Evolutionary conservation across 1,284 basidiomycete species (phyloP).

Genomic region (Malassezia caprae): DNA sequence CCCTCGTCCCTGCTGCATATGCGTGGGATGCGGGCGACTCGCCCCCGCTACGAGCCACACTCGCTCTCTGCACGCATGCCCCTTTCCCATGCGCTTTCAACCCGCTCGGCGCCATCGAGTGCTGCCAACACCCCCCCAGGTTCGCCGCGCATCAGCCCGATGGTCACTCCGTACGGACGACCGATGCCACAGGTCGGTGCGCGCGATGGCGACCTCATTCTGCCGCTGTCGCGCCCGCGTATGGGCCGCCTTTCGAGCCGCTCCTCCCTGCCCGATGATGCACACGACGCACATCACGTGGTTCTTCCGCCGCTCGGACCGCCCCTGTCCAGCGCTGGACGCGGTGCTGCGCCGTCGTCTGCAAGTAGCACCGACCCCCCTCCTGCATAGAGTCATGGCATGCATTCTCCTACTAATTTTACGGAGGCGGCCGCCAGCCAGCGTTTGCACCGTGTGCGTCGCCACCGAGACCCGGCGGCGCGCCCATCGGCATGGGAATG

Average conservation of each 20-base stretch:
- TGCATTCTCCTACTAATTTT: not conserved
- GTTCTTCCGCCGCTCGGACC: not conserved
- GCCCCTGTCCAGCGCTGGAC: not conserved
- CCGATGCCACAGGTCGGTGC: not conserved
- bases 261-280: not conserved
- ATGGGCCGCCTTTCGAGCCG: not conserved
- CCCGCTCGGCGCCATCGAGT: constrained; percentile 19
- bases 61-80: not conserved
- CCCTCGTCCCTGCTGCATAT: not conserved
- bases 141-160: constrained; percentile 13
- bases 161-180: not conserved
- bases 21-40: not conserved
- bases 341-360: not conserved
- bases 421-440: not conserved
- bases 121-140: constrained; percentile 20
- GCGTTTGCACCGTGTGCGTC: not conserved
- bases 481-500: not conserved
- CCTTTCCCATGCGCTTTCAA: not conserved
- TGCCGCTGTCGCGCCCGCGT: not conserved
- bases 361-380: not conserved
- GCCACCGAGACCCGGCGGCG: not conserved
- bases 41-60: not conserved
- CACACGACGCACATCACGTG: not conserved
- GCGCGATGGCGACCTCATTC: not conserved
- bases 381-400: not conserved